phyloP scores from a whole-genome alignment of 2,329 filamentous ascomycete species.

The Ophiostoma perfectum region DNA sequence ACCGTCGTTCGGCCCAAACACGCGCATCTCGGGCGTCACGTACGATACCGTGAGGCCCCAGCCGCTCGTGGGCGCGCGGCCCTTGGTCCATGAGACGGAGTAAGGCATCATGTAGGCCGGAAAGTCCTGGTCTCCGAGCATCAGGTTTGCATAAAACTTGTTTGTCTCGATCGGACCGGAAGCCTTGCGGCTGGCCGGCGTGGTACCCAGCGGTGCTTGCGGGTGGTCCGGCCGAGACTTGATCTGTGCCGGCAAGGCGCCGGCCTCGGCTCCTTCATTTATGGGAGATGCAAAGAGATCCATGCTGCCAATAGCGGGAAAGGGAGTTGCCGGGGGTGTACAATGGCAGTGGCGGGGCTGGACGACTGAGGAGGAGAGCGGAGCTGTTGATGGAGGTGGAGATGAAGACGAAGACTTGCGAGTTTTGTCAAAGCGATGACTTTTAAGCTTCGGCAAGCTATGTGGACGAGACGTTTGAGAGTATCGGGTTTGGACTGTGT shows the following conservation, averaged over 20 bases:
- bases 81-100: conserved; percentile 61
- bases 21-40: conserved; percentile 60
- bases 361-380: neutral
- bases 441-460: neutral
- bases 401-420: neutral
- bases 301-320: conserved; percentile 24
- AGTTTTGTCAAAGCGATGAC: neutral
- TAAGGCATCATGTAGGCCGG: conserved; percentile 74
- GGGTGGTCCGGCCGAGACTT: conserved; percentile 51
- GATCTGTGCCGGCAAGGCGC: conserved; percentile 46
- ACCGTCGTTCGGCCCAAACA: conserved; percentile 54
- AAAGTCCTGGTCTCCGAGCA: conserved; percentile 64
- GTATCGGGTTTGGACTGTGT: neutral
- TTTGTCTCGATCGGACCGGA: conserved; percentile 60
- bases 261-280: conserved; percentile 36
- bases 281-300: conserved; percentile 56
- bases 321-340: conserved; percentile 17
- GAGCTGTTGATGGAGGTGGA: too few species aligned
- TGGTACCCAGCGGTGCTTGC: conserved; percentile 35
- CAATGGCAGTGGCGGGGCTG: neutral
- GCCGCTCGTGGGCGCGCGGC: conserved; percentile 55
- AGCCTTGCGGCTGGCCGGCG: conserved; percentile 9
- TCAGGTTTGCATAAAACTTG: conserved; percentile 78
- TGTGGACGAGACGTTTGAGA: neutral
- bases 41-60: conserved; percentile 78